Percentiles rank a stretch among this genome's conserved stretches.
phyloP scores from a whole-genome alignment of 257 asterid genomes.

The Scutellaria barbata region DNA sequence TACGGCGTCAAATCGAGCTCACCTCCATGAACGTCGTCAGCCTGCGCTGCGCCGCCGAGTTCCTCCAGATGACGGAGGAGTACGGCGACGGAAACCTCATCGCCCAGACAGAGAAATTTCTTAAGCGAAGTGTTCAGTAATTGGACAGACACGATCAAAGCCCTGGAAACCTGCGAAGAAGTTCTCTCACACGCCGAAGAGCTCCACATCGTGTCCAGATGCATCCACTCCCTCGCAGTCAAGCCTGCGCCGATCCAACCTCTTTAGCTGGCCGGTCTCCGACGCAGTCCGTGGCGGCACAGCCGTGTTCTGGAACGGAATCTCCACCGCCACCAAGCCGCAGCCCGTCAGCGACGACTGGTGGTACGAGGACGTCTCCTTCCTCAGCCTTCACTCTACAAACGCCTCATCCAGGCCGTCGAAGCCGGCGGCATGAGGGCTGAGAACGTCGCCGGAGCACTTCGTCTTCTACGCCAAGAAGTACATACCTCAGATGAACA shows the following conservation, averaged over 20 bases:
- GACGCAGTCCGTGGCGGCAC: constrained; percentile 35
- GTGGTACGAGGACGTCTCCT: constrained; percentile 95
- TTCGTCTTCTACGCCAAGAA: constrained; percentile 78
- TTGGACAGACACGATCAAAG: constrained; percentile 83
- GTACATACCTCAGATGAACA: constrained; percentile 75
- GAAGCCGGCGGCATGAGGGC: constrained; percentile 71
- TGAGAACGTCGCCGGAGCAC: constrained; percentile 66
- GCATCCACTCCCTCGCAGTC: constrained; percentile 77
- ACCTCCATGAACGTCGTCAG: constrained; percentile 71
- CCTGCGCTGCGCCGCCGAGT: constrained; percentile 86
- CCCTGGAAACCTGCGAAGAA: constrained; percentile 82
- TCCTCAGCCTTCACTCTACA: constrained; percentile 68
- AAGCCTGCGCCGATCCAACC: constrained; percentile 69
- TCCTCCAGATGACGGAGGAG: constrained; percentile 80
- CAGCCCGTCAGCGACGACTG: constrained; percentile 52
- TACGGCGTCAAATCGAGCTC: constrained; percentile 79
- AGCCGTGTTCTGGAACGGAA: constrained; percentile 67
- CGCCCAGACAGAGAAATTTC: constrained; percentile 60
- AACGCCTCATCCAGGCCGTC: constrained; percentile 70
- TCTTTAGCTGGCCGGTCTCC: constrained; percentile 61
- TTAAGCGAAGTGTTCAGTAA: constrained; percentile 64
- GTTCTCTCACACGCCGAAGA: constrained; percentile 73
- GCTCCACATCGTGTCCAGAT: constrained; percentile 68
- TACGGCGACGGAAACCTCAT: constrained; percentile 82
- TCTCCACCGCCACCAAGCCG: constrained; percentile 35